Conservation (phyloP, 139 green algal genomes). For the Chlorella vulgaris region DNA sequence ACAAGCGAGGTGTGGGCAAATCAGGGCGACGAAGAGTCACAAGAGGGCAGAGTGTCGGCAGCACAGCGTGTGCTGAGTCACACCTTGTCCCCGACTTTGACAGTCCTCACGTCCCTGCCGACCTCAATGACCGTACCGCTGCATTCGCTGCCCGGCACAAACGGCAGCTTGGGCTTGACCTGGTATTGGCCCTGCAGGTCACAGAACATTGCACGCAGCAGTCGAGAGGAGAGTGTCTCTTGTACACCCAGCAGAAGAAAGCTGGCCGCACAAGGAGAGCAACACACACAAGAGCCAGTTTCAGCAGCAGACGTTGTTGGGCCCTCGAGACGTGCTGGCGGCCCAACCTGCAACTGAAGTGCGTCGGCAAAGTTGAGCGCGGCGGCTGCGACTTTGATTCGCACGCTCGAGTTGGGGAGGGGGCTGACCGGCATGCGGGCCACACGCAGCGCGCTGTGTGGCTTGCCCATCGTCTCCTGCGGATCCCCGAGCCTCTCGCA, state of each 20-base stretch:
- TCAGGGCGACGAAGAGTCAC: too few species aligned
- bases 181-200: conserved; percentile 73
- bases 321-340: not conserved
- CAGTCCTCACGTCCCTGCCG: conserved; percentile 57
- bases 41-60: too few species aligned
- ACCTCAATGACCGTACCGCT: conserved; percentile 75
- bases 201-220: too few species aligned
- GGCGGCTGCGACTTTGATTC: conserved; percentile 54
- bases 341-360: conserved; percentile 48
- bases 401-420: conserved; percentile 32
- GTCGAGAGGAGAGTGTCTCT: too few species aligned
- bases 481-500: conserved; percentile 64
- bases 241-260: too few species aligned
- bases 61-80: not conserved
- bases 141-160: conserved; percentile 84
- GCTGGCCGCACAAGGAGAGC: too few species aligned
- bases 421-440: not conserved
- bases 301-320: not conserved
- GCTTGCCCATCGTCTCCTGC: not conserved
- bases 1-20: too few species aligned
- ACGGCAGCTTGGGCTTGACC: conserved; percentile 77
- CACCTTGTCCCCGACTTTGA: conserved; percentile 79
- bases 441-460: not conserved
- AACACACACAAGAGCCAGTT: too few species aligned
- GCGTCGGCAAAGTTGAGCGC: conserved; percentile 82